Evolutionary conservation across 2,329 filamentous ascomycete genomes (phyloP).

Genomic region (Peltaster fructicola): DNA sequence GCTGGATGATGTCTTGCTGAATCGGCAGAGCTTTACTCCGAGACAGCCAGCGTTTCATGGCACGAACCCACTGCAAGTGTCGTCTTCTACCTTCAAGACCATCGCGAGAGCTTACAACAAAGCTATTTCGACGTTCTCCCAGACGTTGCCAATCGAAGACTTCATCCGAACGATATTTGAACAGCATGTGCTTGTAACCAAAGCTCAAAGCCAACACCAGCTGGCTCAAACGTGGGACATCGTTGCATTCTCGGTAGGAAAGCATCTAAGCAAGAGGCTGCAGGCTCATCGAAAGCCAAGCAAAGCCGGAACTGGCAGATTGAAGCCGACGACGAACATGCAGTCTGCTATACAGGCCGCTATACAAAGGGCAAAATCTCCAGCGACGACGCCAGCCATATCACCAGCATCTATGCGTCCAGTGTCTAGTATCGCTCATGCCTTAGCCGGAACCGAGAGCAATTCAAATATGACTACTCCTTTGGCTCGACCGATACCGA

Average conservation of each 20-base stretch:
- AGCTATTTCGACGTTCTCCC: neutral
- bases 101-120: constrained; percentile 4
- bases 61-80: constrained; percentile 8
- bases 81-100: constrained; percentile 4
- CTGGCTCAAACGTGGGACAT: constrained; percentile 43
- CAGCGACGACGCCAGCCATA: constrained; percentile 6
- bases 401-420: constrained; percentile 8
- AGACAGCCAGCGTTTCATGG: constrained; percentile 13
- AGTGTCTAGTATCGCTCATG: constrained; percentile 9
- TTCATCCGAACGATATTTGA: constrained; percentile 3
- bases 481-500: constrained; percentile 29
- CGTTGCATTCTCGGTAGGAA: constrained; percentile 31
- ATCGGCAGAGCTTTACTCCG: constrained; percentile 13
- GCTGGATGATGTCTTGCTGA: constrained; percentile 12
- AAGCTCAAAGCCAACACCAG: constrained; percentile 33
- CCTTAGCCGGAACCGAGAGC: constrained; percentile 20
- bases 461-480: constrained; percentile 38
- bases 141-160: constrained; percentile 4
- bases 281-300: too few species aligned
- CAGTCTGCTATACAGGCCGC: too few species aligned
- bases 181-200: constrained; percentile 12
- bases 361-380: neutral
- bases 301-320: too few species aligned
- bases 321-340: too few species aligned
- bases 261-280: constrained; percentile 26